Evolutionary conservation across 2,329 filamentous ascomycete species (phyloP), one percentile per base, ranked within the genome.

Genomic region (Colletotrichum navitas): DNA sequence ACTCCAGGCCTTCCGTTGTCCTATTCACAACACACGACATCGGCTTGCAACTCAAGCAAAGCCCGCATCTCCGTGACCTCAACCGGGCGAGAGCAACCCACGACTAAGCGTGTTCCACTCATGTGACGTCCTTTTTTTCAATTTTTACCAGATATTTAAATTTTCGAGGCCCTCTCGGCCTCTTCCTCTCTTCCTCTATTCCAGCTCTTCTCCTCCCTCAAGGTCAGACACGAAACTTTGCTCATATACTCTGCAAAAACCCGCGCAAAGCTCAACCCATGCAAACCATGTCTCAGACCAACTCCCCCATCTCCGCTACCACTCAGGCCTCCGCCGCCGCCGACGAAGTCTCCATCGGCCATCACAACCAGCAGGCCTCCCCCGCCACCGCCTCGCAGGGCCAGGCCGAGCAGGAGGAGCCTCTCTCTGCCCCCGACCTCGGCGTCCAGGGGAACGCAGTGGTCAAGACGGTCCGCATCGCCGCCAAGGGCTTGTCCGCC

Each of bases 341-440:
- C 8, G 60, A 62, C 3, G 60, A 62, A n/a, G 11, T 62, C 2
- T 41, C n/a, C 8, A 34, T 62, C 32, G 60, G 60, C n/a, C 51
- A 29, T 2, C 34, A 52, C n/a, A 39, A 29, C 5, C 45, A 52
- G 32, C 26, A 24, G 11, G n/a, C n/a, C 3, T 32, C 47, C n/a
- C 59, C 59, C 12, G 59, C 14, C 26, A 2, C 32, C 18, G 3
- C 36, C 41, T 16, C 41, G 12, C 39, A 36, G 10, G 29, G 21
- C 18, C 52, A 36, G 11, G n/a, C 54, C 54, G 54, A 18, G 12
- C 6, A 24, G 3, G 3, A 26, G 7, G 3, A 26, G 7, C 1
- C n/a, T 12, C n/a, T 18, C 34, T 16, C 6, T 2, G 54, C 54
- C 34, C 54, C 54, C 11, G 54, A 56, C 34, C 12, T 56, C n/a